Percentiles rank a stretch among this genome's conserved stretches.
These are phyloP conservation scores for Leccinellum rugosiceps DNA, from an alignment of 768 basidiomycete species.

Conservation along the genomic window DNA sequence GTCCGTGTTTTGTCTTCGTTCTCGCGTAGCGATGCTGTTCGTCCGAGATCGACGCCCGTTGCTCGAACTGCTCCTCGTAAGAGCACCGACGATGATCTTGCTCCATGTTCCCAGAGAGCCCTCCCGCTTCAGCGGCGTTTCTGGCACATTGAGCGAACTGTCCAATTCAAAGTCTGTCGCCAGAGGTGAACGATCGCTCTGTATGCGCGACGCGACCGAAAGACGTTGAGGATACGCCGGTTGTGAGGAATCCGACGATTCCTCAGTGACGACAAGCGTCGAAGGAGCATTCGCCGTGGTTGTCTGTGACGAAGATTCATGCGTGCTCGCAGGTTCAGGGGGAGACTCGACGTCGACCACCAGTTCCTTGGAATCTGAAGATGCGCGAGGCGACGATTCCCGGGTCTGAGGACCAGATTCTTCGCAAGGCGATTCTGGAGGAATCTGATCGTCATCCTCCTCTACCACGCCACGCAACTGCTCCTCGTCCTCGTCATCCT, in stretches of 20 bases:
- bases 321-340: conserved; percentile 48
- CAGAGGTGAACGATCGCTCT: conserved; percentile 57
- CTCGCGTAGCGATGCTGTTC: conserved; percentile 68
- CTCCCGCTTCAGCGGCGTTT: conserved; percentile 58
- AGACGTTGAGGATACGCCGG: conserved; percentile 54
- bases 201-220: conserved; percentile 60
- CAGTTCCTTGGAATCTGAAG: conserved; percentile 58
- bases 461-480: conserved; percentile 34
- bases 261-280: conserved; percentile 40
- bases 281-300: conserved; percentile 43
- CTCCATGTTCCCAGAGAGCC: conserved; percentile 62
- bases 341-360: conserved; percentile 63
- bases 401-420: conserved; percentile 47
- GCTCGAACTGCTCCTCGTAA: conserved; percentile 62
- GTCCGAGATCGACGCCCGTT: conserved; percentile 75
- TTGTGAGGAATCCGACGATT: conserved; percentile 51
- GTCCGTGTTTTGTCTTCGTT: conserved; percentile 66
- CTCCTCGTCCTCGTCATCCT: conserved; percentile 44
- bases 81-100: conserved; percentile 59
- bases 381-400: conserved; percentile 53
- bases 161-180: conserved; percentile 50
- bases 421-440: conserved; percentile 48
- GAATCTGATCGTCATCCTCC: conserved; percentile 50
- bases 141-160: conserved; percentile 39
- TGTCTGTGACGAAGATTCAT: conserved; percentile 48